These are phyloP conservation scores for Rhynchosporium graminicola DNA, from an alignment of 2,329 filamentous ascomycete genomes.

Conservation along the genomic window DNA sequence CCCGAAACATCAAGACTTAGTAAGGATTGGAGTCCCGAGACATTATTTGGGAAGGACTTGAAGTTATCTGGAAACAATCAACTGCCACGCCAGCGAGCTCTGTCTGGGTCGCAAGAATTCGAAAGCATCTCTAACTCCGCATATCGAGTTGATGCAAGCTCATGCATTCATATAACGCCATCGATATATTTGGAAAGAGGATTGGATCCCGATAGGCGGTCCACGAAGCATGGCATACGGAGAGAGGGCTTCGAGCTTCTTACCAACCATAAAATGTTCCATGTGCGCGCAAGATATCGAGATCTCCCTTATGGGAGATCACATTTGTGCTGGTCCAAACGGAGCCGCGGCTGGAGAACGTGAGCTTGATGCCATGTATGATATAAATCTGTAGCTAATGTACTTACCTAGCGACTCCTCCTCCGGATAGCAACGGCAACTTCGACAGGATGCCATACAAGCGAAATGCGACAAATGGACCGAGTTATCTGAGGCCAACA, in stretches of 20 bases:
- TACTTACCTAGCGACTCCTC: conserved; percentile 34
- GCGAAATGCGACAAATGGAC: conserved; percentile 31
- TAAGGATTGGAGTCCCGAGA: conserved; percentile 12
- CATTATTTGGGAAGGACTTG: conserved; percentile 6
- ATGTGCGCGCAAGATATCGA: conserved; percentile 76
- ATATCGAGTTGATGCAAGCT: conserved; percentile 14
- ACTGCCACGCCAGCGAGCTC: conserved; percentile 16
- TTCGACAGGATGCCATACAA: conserved; percentile 34
- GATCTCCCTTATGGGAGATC: conserved; percentile 84
- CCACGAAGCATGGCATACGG: conserved; percentile 40
- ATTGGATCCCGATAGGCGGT: conserved; percentile 15
- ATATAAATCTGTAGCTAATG: conserved; percentile 17
- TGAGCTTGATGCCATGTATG: conserved; percentile 26
- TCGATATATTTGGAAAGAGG: conserved; percentile 12
- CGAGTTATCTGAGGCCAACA: conserved; percentile 42
- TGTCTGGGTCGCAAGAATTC: conserved; percentile 12
- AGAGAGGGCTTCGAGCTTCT: conserved; percentile 59
- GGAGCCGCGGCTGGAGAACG: conserved; percentile 49
- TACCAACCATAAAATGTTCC: conserved; percentile 88
- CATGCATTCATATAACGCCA: conserved; percentile 27
- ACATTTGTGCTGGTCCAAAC: conserved; percentile 61
- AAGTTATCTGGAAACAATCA: conserved; percentile 16
- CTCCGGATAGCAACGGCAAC: conserved; percentile 33
- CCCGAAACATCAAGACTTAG: neutral
- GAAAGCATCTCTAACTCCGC: conserved; percentile 22